Conservation (phyloP, 176 grass and related monocot genomes). For the Eleusine indica region DNA sequence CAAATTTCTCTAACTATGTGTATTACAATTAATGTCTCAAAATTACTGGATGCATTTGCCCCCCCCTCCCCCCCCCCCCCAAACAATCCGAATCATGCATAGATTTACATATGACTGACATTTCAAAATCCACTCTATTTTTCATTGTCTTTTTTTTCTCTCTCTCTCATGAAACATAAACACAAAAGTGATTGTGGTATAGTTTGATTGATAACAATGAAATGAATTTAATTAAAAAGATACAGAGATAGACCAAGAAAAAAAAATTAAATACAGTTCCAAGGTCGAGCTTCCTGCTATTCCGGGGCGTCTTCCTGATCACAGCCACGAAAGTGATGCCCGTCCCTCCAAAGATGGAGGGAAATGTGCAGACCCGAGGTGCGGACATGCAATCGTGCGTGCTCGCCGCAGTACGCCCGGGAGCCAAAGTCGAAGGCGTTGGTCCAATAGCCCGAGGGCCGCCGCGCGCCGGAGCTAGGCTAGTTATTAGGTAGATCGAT, state of each 20-base stretch:
- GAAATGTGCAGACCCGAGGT: neutral
- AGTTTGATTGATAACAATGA: too few relatives aligned
- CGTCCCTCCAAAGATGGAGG: constrained; percentile 31
- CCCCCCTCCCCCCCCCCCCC: too few relatives aligned
- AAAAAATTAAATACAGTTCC: neutral
- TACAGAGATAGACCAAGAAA: neutral
- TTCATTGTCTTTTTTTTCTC: too few relatives aligned
- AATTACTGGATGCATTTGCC: too few relatives aligned
- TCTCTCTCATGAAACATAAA: too few relatives aligned
- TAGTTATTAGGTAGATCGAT: neutral
- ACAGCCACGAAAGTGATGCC: constrained; percentile 31
- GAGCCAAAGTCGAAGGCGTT: neutral
- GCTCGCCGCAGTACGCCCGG: neutral
- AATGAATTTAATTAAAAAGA: too few relatives aligned
- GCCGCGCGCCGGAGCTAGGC: neutral
- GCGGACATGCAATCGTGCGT: neutral
- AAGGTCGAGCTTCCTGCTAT: neutral
- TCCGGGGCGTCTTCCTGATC: neutral
- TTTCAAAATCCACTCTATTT: too few relatives aligned
- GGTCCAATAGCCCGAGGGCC: neutral
- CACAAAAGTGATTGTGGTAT: too few relatives aligned
- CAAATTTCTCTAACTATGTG: too few relatives aligned
- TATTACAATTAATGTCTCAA: too few relatives aligned
- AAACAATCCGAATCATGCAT: too few relatives aligned
- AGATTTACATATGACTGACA: too few relatives aligned